Evolutionary conservation across 2,329 filamentous ascomycete genomes (phyloP), one percentile per base, ranked within the genome.

Genomic region (Trichoderma citrinoviride): DNA sequence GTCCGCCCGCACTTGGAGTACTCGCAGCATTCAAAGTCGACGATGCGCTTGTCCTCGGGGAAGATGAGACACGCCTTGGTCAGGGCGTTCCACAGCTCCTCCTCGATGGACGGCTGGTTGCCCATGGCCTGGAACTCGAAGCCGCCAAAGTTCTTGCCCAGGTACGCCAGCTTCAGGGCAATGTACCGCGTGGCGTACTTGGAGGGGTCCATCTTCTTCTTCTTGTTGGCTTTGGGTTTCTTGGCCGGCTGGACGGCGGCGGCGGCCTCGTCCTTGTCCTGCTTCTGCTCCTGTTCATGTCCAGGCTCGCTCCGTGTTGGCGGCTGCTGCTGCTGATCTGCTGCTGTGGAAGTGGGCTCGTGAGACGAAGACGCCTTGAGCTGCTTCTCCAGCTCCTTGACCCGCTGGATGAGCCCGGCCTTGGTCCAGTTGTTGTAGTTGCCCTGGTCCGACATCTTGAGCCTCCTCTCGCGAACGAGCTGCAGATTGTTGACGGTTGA

Each of bases 1-100:
- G 95, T 99, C 68, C 95, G 84, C 2, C 95, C 95, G 73, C 94
- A 97, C 77, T 99, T 99, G 41, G 91, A 93, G 77, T 98, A 99
- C 67, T 96, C 91, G 76, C 88, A 93, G 7, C 89, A 88, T 40
- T 91, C 87, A 84, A 92, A 97, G 76, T 91, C 89, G 27, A 97
- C 81, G 61, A 84, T 78, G 10, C 86, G 82, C 19, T 82, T 82
- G 70, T 82, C 81, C 65, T 84, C 79, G 17, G 92, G 91, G 67
- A 90, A 90, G 66, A 99, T 96, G 67, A 99, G 81, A 61, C 90
- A 86, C 5, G 90, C 87, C 77, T 91, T 94, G 64, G 89, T 87
- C 69, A 99, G 79, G 0, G 93, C 95, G 77, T 93, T 93, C 91
- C 93, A 99, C 55, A 99, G 75, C 77, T 93, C 91, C 77, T 97